Evolutionary conservation across 257 asterid species (phyloP).

Genomic region (Capsicum rhomboideum): DNA sequence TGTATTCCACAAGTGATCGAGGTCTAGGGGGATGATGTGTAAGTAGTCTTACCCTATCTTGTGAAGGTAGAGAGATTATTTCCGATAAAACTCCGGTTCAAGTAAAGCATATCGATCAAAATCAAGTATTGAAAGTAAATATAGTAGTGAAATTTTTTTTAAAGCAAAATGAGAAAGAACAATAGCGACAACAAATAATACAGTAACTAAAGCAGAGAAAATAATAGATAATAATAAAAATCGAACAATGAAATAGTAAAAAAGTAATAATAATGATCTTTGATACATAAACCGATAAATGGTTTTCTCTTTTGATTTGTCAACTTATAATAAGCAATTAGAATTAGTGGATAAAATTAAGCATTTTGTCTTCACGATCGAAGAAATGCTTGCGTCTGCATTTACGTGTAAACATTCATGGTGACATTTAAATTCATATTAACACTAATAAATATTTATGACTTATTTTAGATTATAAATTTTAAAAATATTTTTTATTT

Average conservation of each 20-base stretch:
- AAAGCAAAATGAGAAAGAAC: too few species aligned
- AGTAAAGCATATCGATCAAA: not conserved
- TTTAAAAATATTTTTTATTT: not conserved
- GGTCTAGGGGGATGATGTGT: fast-evolving
- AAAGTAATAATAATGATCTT: not conserved
- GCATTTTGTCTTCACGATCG: not conserved
- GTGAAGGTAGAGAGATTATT: not conserved
- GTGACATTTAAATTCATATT: not conserved
- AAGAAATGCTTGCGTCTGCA: not conserved
- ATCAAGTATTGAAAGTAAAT: not conserved
- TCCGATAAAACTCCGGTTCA: not conserved
- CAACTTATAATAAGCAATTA: not conserved
- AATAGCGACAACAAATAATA: not conserved
- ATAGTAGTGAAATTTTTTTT: too few species aligned
- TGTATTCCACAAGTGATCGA: not conserved
- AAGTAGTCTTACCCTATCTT: too few species aligned
- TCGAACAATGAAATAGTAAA: not conserved
- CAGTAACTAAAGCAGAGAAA: not conserved
- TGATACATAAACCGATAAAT: not conserved
- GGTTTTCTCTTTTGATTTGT: not conserved
- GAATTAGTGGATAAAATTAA: not conserved
- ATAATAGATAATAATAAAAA: not conserved
- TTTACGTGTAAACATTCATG: conserved; percentile 1
- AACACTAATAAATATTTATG: not conserved
- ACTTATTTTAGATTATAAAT: not conserved